Evolutionary conservation across 208 protist species (phyloP).

Genomic region (Naegleria gruberi): DNA sequence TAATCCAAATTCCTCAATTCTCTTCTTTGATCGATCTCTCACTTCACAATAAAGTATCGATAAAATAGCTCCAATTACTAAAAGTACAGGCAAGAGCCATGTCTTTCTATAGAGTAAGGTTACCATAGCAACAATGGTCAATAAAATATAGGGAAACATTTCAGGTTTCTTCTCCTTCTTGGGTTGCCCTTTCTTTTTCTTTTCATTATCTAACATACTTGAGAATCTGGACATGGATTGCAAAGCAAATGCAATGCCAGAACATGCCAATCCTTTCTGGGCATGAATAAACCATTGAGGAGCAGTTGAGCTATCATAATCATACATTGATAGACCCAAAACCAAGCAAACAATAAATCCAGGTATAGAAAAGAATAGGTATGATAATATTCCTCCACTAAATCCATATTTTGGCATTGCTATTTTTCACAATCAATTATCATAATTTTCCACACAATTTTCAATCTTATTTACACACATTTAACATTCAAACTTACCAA

Average conservation of each 20-base stretch:
- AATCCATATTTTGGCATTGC: not conserved
- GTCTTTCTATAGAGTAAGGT: not conserved
- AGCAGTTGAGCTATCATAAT: not conserved
- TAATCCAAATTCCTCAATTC: not conserved
- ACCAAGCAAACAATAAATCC: not conserved
- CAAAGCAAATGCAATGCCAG: not conserved
- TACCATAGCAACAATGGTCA: not conserved
- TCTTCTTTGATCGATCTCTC: not conserved
- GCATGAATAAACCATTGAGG: not conserved
- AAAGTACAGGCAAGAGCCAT: not conserved
- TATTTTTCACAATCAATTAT: not conserved
- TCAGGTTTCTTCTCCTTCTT: not conserved
- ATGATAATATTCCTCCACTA: not conserved
- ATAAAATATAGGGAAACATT: not conserved
- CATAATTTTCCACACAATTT: not conserved
- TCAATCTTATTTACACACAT: not conserved
- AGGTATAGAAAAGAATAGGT: not conserved
- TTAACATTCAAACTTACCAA: too few relatives aligned
- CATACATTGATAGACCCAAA: not conserved
- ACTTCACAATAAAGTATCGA: not conserved
- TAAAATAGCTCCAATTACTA: not conserved
- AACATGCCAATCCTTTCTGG: not conserved
- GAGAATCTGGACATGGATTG: not conserved
- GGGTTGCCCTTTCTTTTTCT: not conserved
- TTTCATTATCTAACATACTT: not conserved